Conservation (phyloP, 2,329 filamentous ascomycete genomes). For the Fusarium pilosicola region DNA sequence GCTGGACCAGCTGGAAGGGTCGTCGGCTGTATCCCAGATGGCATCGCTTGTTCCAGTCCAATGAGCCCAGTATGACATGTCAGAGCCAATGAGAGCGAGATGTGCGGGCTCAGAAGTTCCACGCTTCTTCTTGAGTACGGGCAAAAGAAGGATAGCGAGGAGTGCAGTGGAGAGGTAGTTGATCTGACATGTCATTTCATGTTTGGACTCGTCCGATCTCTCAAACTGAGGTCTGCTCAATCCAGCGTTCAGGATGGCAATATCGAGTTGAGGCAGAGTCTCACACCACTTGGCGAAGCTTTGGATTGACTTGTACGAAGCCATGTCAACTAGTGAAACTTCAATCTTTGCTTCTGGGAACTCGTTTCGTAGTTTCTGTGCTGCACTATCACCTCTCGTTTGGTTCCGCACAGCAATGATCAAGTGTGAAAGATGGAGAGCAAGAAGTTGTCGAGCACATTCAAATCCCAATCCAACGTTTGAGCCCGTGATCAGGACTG, state of each 20-base stretch:
- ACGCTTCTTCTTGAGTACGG: conserved; percentile 45
- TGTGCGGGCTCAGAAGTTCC: conserved; percentile 26
- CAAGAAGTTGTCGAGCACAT: conserved; percentile 54
- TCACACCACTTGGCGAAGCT: conserved; percentile 52
- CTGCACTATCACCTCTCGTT: conserved; percentile 55
- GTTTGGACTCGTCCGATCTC: conserved; percentile 46
- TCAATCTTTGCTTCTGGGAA: conserved; percentile 53
- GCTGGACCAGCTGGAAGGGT: conserved; percentile 32
- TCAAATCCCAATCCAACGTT: conserved; percentile 62
- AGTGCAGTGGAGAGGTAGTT: conserved; percentile 52
- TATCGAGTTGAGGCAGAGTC: conserved; percentile 53
- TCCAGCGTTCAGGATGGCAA: conserved; percentile 59
- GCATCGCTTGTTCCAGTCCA: conserved; percentile 35
- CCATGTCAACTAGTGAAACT: conserved; percentile 61
- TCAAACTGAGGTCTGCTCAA: conserved; percentile 42
- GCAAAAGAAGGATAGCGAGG: conserved; percentile 48
- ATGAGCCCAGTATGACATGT: conserved; percentile 44
- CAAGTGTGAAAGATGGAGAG: conserved; percentile 53
- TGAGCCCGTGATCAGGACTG: conserved; percentile 60
- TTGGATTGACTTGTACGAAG: conserved; percentile 56
- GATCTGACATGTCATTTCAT: conserved; percentile 55
- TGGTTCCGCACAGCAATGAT: conserved; percentile 59
- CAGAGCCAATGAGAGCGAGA: conserved; percentile 48
- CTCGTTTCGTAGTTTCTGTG: conserved; percentile 24
- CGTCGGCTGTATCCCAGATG: conserved; percentile 32